phyloP scores from a whole-genome alignment of 2,329 filamentous ascomycete genomes.

The Mariannaea elegans region DNA sequence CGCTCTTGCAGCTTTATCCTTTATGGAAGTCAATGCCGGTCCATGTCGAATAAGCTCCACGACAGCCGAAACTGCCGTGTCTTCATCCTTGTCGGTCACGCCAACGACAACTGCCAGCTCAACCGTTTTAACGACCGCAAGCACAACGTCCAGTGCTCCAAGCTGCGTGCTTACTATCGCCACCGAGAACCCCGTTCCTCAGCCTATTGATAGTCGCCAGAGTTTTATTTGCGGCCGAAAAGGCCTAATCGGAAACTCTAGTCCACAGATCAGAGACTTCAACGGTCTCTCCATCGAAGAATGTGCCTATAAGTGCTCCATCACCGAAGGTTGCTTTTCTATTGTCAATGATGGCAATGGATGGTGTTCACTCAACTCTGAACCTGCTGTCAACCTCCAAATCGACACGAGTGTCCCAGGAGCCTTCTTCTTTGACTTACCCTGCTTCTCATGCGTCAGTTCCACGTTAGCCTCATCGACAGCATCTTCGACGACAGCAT shows the following conservation, averaged over 20 bases:
- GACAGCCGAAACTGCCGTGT: no score
- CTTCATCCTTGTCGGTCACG: no score
- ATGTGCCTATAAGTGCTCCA: not conserved
- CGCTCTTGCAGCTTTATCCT: not conserved
- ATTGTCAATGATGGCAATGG: not conserved
- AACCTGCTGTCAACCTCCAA: not conserved
- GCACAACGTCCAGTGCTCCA: not conserved
- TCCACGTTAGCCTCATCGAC: not conserved
- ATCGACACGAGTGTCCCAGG: not conserved
- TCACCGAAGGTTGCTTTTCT: not conserved
- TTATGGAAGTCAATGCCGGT: not conserved
- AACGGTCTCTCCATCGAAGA: not conserved
- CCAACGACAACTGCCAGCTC: not conserved
- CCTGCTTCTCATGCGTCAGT: not conserved
- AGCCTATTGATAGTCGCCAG: not conserved
- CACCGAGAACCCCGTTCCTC: not conserved
- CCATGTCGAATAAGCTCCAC: not conserved
- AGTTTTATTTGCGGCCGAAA: not conserved
- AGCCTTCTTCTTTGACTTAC: not conserved
- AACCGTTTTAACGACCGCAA: not conserved
- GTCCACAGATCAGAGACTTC: not conserved
- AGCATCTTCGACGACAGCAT: not conserved
- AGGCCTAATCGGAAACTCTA: not conserved
- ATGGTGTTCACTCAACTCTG: not conserved
- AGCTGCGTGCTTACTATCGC: not conserved